A percentile compares a stretch with the other conserved stretches of the same genome.
Conservation (phyloP, 2,329 filamentous ascomycete genomes). For the Penicillium thymicola region DNA sequence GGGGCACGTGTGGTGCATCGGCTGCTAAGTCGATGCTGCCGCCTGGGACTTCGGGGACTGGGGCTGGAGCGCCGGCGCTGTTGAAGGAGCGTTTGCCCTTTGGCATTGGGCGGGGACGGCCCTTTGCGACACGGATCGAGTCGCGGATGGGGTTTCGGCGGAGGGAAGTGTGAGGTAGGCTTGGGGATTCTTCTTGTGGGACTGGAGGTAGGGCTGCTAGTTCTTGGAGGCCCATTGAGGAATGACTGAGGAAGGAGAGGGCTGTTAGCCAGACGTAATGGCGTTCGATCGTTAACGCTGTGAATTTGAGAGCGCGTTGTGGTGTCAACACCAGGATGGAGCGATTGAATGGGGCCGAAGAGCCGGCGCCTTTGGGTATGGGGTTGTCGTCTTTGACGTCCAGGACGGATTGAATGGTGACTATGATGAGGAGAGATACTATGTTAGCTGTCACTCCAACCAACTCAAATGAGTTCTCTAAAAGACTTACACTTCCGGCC, state of each 20-base stretch:
- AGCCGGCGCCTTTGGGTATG: constrained; percentile 64
- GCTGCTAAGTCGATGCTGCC: constrained; percentile 38
- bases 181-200: constrained; percentile 39
- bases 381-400: constrained; percentile 95
- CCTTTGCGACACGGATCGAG: constrained; percentile 85
- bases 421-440: constrained; percentile 46
- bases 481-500: constrained; percentile 80
- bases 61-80: constrained; percentile 24
- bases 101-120: constrained; percentile 51
- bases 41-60: constrained; percentile 35
- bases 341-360: constrained; percentile 69
- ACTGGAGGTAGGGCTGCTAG: constrained; percentile 59
- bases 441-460: constrained; percentile 1
- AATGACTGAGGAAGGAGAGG: constrained; percentile 90
- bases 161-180: constrained; percentile 48
- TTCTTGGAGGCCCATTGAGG: constrained; percentile 74
- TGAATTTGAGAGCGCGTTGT: constrained; percentile 92
- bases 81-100: constrained; percentile 42
- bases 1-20: constrained; percentile 52
- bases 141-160: constrained; percentile 69
- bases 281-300: constrained; percentile 73
- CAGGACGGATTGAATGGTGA: constrained; percentile 90
- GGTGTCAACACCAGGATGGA: constrained; percentile 95
- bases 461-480: not conserved
- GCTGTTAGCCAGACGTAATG: constrained; percentile 96